Conservation (phyloP, 1,284 basidiomycete genomes). For the Phaffia rhodozyma region DNA sequence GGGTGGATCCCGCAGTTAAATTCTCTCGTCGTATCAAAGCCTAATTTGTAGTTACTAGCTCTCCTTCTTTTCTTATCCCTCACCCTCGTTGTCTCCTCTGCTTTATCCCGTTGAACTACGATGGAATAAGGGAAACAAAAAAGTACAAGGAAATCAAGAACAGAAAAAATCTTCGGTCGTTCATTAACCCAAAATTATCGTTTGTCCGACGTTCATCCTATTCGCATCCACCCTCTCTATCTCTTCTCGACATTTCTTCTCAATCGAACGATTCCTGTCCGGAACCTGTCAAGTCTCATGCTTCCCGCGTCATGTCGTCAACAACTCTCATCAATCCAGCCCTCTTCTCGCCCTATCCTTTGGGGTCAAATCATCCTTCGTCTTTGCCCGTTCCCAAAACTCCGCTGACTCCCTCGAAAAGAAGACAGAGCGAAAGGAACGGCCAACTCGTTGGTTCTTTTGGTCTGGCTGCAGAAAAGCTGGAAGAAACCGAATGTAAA, state of each 20-base stretch:
- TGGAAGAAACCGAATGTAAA: no score
- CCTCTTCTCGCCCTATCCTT: no score
- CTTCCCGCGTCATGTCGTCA: no score
- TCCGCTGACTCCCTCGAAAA: no score
- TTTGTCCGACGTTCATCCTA: not conserved
- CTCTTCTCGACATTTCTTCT: not conserved
- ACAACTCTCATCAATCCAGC: no score
- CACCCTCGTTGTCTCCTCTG: not conserved
- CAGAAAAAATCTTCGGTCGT: not conserved
- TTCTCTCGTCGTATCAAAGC: not conserved
- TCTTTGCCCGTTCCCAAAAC: no score
- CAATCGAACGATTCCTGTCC: no score
- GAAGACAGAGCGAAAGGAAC: no score
- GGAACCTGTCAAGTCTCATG: no score
- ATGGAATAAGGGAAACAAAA: not conserved
- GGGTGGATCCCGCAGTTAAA: not conserved
- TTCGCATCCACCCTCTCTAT: not conserved
- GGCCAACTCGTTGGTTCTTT: no score
- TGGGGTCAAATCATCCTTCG: no score
- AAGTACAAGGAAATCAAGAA: not conserved
- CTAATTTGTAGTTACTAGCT: not conserved
- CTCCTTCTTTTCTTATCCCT: not conserved
- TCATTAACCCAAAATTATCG: not conserved
- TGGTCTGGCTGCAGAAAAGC: no score
- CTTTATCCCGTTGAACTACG: slow-evolving; percentile 7